Evolutionary conservation across 1,284 basidiomycete species (phyloP).

Genomic region (Tilletiopsis washingtonensis): DNA sequence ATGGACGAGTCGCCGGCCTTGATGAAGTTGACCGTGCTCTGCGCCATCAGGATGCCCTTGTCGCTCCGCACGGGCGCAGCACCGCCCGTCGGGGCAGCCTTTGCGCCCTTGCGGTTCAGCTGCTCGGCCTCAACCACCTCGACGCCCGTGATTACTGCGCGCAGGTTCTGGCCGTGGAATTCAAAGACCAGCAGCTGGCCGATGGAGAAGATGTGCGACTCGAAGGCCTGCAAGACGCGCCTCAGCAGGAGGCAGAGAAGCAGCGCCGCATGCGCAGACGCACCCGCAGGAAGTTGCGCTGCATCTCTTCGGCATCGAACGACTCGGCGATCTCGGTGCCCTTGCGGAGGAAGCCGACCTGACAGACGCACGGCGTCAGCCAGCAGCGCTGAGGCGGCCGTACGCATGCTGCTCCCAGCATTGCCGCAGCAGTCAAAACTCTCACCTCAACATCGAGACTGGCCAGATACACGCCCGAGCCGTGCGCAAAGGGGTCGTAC

Average conservation of each 20-base stretch:
- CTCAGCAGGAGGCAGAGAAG: background rate
- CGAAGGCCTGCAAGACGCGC: conserved; percentile 54
- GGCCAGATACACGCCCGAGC: conserved; percentile 37
- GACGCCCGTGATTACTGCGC: conserved; percentile 63
- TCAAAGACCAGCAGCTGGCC: conserved; percentile 78
- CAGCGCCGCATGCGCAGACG: conserved; percentile 8
- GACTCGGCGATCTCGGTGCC: conserved; percentile 23
- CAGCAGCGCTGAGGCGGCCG: too few relatives aligned
- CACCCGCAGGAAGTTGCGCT: conserved; percentile 61
- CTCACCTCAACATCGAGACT: conserved; percentile 40
- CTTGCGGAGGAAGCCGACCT: conserved; percentile 28
- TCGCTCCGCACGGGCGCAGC: conserved; percentile 29
- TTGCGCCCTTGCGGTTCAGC: conserved; percentile 9
- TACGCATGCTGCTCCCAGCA: too few relatives aligned
- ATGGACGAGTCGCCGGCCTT: conserved; percentile 73
- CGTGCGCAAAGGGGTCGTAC: conserved; percentile 35
- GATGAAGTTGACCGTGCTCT: conserved; percentile 80
- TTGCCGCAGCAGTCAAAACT: too few relatives aligned
- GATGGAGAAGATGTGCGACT: conserved; percentile 54
- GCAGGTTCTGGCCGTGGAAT: conserved; percentile 79
- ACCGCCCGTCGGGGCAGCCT: conserved; percentile 50
- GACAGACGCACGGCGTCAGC: too few relatives aligned
- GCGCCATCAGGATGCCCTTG: conserved; percentile 73
- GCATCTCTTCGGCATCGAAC: conserved; percentile 72
- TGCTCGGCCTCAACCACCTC: conserved; percentile 56